Base-by-base conservation (phyloP, 495 filamentous ascomycete species). In the Pyrenula massariospora region DNA sequence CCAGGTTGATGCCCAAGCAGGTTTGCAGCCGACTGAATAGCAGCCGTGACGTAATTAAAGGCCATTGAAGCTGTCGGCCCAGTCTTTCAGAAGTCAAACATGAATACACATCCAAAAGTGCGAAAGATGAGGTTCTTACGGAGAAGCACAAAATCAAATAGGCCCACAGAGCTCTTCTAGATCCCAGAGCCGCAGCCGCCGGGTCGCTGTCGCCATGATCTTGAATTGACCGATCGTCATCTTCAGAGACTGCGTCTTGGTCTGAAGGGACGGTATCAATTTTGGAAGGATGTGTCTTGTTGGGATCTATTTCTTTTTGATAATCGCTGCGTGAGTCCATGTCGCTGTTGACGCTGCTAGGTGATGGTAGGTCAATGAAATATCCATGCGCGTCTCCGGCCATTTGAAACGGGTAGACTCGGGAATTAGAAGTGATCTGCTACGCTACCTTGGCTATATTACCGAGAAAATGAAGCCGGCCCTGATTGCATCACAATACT, bases 21-120 rank as follows among this genome's bases (percentile, higher is more conserved):
- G 36, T 64, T 64, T 2, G 62, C 60, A n/a, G 60, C 57, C 3
- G 60, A 63, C 54, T 60, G 62, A 20, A 64, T 60, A 25, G 61
- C 60, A n/a, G 62, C 62, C 12, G 60, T 49, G 11, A 64, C 55
- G 20, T 64, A 64, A 53, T 51, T 64, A 36, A 48, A 49, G 20
- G 57, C 60, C 25, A 64, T 59, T 15, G 60, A 62, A 22, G 52
- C 52, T 20, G 60, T 62, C 3, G 62, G 62, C 3, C 60, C 62
- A n/a, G 62, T 64, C 62, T 62, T 21, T n/a, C 50, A 54, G 12
- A 1, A n/a, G 19, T 8, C 49, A 54, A 20, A 20, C 12, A 15
- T 24, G 49, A 21, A 10, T 60, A 23, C 52, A 5, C 1, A n/a
- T 24, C 21, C 12, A 23, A 20, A 48, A 21, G 12, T 11, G 48